These are phyloP conservation scores for Phytophthora sp. DNA, from an alignment of 352 stramenopile genomes.

Conservation along the genomic window DNA sequence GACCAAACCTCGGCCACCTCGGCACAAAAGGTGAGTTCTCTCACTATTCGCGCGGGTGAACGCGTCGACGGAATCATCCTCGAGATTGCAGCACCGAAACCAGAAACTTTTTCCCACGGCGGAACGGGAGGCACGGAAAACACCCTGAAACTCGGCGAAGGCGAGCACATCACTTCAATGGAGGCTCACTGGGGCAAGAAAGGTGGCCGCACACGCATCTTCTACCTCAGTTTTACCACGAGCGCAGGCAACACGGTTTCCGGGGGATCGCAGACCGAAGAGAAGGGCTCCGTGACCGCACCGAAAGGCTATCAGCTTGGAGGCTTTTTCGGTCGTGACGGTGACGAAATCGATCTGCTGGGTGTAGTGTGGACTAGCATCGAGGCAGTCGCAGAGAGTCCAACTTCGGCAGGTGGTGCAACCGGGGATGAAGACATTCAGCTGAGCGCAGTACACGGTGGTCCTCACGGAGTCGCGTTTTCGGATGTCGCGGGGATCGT, in stretches of 20 bases:
- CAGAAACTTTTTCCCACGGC: conserved; percentile 14
- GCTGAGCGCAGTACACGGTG: conserved; percentile 2
- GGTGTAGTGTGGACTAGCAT: conserved; percentile 20
- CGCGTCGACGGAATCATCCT: conserved; percentile 13
- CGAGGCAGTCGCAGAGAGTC: conserved; percentile 9
- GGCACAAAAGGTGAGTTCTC: conserved; percentile 6
- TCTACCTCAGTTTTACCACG: conserved; percentile 19
- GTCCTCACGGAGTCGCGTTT: conserved; percentile 12
- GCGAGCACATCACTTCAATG: conserved; percentile 19
- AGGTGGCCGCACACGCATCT: conserved; percentile 10
- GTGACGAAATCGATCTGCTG: conserved; percentile 19
- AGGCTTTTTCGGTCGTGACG: conserved; percentile 20
- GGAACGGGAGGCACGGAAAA: conserved; percentile 13
- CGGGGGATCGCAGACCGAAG: conserved; percentile 12
- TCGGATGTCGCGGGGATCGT: conserved; percentile 3
- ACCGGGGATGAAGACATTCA: conserved; percentile 3
- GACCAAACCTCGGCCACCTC: conserved; percentile 8
- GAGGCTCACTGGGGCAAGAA: conserved; percentile 22
- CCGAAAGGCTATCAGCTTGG: conserved; percentile 22
- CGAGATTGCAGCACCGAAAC: neutral
- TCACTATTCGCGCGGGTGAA: conserved; percentile 10
- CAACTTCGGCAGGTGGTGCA: neutral
- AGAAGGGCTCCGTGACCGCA: conserved; percentile 16
- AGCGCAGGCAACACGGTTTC: conserved; percentile 17
- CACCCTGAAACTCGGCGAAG: conserved; percentile 5